Base-by-base conservation (phyloP, 2,329 filamentous ascomycete species). In the Plenodomus lindquistii region DNA sequence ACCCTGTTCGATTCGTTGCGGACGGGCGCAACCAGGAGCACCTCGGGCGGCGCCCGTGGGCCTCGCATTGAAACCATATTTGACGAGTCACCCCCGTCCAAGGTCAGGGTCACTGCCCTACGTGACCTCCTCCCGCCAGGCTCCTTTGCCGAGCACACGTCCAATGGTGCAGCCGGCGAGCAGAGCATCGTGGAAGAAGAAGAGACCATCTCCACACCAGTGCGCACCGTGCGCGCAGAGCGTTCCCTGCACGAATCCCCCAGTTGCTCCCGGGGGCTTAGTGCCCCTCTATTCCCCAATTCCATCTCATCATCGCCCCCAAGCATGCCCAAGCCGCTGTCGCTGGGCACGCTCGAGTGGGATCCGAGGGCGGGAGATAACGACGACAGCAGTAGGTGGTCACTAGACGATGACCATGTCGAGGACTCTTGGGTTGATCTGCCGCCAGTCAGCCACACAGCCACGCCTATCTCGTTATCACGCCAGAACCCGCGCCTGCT, bases 41-140 rank as follows among this genome's bases (percentile, higher is more conserved):
- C 82, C 44, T 83, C 85, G 45, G 60, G 62, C 50, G 82, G 84
- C 27, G 80, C 85, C 39, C 85, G 89, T 65, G 87, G 86, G 21
- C 87, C 88, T 15, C 76, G 79, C 40, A 84, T 91, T 41, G 88
- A 91, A 64, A 89, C 85, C 19, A 88, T 91, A 77, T 92, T 91
- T 70, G 88, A 92, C 71, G 88, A 92, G 60, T 89, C 87, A 13
- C 87, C 86, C 29, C 63, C 71, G 38, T 70, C 67, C 39, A 75
- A 76, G 54, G 63, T 72, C 52, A 77, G 73, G 58, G 59, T 77
- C 42, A 67, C 74, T 44, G 72, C 73, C 46, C 67, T 82, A 38
- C 73, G 76, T 48, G 77, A 81, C 55, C 69, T 81, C 16, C 69
- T 80, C 8, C 76, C 75, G 22, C 73, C 76, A 43, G 76, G 76